Evolutionary conservation across 2,329 filamentous ascomycete species (phyloP).

Genomic region (Lachnellula suecica): DNA sequence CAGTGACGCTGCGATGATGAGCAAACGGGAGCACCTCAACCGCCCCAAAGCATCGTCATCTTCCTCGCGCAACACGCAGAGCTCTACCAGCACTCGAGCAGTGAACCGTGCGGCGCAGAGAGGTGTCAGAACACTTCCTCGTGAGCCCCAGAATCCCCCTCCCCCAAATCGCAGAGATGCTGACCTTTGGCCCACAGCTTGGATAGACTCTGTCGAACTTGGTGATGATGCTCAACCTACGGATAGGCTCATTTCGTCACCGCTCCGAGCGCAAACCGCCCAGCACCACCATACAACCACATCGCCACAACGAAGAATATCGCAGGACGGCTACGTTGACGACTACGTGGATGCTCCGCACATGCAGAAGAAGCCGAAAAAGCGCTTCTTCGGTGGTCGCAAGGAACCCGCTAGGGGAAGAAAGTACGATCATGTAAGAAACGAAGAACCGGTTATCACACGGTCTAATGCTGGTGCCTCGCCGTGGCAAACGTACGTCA

Average conservation of each 20-base stretch:
- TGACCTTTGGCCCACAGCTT: constrained; percentile 30
- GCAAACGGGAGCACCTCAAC: constrained; percentile 17
- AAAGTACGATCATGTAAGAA: constrained; percentile 36
- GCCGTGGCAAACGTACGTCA: constrained; percentile 31
- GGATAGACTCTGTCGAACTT: constrained; percentile 33
- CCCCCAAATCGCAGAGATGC: constrained; percentile 11
- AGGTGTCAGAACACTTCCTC: constrained; percentile 29
- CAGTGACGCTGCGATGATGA: constrained; percentile 21
- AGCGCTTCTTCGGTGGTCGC: constrained; percentile 31
- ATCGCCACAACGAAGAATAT: constrained; percentile 23
- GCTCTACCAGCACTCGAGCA: constrained; percentile 23
- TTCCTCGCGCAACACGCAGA: constrained; percentile 27
- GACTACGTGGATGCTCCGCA: constrained; percentile 22
- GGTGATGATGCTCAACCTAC: constrained; percentile 23
- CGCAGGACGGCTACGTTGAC: constrained; percentile 33
- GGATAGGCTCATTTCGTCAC: constrained; percentile 23
- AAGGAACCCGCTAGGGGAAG: constrained; percentile 33
- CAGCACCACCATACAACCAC: constrained; percentile 28
- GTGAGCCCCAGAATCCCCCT: constrained; percentile 19
- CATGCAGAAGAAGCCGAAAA: constrained; percentile 24
- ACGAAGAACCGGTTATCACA: constrained; percentile 34
- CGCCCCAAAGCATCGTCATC: constrained; percentile 25
- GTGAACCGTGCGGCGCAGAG: constrained; percentile 24
- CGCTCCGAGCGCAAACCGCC: constrained; percentile 26
- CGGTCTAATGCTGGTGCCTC: constrained; percentile 20